phyloP scores from a whole-genome alignment of 805 yeast genomes.

The Suhomyces sp. region DNA sequence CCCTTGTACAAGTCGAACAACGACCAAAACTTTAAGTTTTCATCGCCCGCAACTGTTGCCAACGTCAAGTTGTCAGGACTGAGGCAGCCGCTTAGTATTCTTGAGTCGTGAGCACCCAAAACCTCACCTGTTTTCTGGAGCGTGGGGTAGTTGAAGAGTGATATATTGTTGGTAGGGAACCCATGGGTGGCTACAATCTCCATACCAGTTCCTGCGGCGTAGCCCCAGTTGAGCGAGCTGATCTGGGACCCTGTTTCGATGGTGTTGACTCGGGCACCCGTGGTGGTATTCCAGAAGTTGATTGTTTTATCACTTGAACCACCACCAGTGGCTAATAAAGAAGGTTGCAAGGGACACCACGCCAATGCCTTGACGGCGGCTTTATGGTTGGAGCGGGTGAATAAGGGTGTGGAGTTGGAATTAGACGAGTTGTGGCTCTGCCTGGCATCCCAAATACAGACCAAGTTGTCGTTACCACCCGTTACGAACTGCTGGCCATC shows the following conservation, averaged over 20 bases:
- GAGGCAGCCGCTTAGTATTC: constrained; percentile 77
- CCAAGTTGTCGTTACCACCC: constrained; percentile 93
- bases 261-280: constrained; percentile 81
- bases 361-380: constrained; percentile 95
- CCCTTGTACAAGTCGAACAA: constrained; percentile 60
- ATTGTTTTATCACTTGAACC: constrained; percentile 87
- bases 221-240: constrained; percentile 91
- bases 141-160: constrained; percentile 82
- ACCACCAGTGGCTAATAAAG: constrained; percentile 93
- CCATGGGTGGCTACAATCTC: constrained; percentile 96
- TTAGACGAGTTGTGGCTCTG: constrained; percentile 29
- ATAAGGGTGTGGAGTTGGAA: constrained; percentile 49
- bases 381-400: constrained; percentile 72
- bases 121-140: constrained; percentile 87
- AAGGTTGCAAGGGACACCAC: constrained; percentile 88
- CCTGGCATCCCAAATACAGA: constrained; percentile 90
- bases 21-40: constrained; percentile 92
- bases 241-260: constrained; percentile 93
- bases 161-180: constrained; percentile 79
- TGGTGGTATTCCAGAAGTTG: constrained; percentile 92
- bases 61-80: constrained; percentile 89
- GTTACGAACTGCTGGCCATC: constrained; percentile 86
- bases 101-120: constrained; percentile 79
- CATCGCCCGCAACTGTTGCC: constrained; percentile 96
- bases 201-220: constrained; percentile 61